Percentiles rank a stretch among this genome's conserved stretches.
Evolutionary conservation across 108 stramenopile species (phyloP).

Genomic region (Skeletonema potamos): DNA sequence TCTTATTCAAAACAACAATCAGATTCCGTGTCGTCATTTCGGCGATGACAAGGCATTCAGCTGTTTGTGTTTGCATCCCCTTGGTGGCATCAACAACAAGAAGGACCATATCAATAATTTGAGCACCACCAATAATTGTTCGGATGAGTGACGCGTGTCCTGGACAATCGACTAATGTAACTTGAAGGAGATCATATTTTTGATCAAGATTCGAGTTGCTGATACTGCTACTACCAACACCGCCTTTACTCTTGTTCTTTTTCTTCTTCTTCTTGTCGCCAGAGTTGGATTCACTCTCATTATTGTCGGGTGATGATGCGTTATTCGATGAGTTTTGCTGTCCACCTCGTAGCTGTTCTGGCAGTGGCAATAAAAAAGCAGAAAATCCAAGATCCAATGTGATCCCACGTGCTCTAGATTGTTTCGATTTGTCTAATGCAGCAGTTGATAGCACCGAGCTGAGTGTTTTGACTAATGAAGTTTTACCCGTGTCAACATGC

Average conservation of each 20-base stretch:
- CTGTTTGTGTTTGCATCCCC: slow-evolving; percentile 99
- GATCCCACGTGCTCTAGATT: slow-evolving; percentile 94
- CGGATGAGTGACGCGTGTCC: slow-evolving; percentile 98
- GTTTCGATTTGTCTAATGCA: slow-evolving; percentile 95
- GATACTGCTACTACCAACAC: background rate
- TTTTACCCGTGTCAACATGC: slow-evolving; percentile 98
- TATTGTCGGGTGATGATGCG: background rate
- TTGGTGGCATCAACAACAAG: slow-evolving; percentile 97
- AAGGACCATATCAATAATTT: slow-evolving; percentile 96
- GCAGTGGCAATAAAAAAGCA: slow-evolving; percentile 87
- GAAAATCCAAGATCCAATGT: slow-evolving; percentile 98
- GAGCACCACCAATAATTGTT: slow-evolving; percentile 97
- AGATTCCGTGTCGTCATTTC: slow-evolving; percentile 90
- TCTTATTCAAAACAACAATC: slow-evolving; percentile 92
- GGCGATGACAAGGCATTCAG: slow-evolving; percentile 97
- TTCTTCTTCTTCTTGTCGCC: slow-evolving; percentile 12
- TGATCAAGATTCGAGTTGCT: slow-evolving; percentile 17
- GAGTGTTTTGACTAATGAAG: slow-evolving; percentile 94
- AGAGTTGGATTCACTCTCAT: background rate
- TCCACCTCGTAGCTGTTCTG: slow-evolving; percentile 53
- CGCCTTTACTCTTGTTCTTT: background rate
- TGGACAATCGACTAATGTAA: slow-evolving; percentile 97
- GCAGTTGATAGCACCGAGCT: slow-evolving; percentile 94
- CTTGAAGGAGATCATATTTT: slow-evolving; percentile 61
- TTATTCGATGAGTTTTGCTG: background rate